phyloP scores from a whole-genome alignment of 306 rosid species.

The Mimosa bimucronata region DNA sequence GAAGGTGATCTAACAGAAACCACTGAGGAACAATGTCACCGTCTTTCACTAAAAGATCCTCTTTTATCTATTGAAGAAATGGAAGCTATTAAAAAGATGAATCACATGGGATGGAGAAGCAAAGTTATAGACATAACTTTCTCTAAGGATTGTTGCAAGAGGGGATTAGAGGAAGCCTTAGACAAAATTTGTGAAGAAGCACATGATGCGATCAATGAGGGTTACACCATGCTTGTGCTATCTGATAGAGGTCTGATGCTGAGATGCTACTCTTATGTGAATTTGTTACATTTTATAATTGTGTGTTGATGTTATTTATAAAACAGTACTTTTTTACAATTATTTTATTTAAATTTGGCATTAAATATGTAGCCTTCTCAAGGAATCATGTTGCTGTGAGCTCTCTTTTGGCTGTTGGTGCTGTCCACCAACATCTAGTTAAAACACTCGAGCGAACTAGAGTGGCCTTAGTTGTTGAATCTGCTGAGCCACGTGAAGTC shows the following conservation, averaged over 20 bases:
- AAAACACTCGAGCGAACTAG: constrained; percentile 85
- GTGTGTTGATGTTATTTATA: background rate
- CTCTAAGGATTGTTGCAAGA: constrained; percentile 73
- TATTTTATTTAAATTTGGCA: background rate
- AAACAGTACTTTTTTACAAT: background rate
- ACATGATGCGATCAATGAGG: constrained; percentile 77
- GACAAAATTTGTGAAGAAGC: constrained; percentile 85
- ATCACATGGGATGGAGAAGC: constrained; percentile 85
- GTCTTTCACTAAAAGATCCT: constrained; percentile 89
- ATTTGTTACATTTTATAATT: constrained; percentile 3
- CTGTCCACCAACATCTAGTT: constrained; percentile 95
- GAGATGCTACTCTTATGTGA: constrained; percentile 12
- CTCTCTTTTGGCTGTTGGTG: constrained; percentile 94
- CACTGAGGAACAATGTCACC: constrained; percentile 86
- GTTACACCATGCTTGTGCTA: constrained; percentile 79
- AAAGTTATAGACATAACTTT: constrained; percentile 88
- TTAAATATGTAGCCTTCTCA: constrained; percentile 71
- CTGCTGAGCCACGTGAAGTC: constrained; percentile 98
- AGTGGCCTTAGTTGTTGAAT: constrained; percentile 88
- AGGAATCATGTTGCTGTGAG: constrained; percentile 77
- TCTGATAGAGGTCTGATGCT: constrained; percentile 88
- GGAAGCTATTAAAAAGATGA: constrained; percentile 88
- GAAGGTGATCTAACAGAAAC: constrained; percentile 95
- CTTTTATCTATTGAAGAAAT: constrained; percentile 76
- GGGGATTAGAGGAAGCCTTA: constrained; percentile 85